Evolutionary conservation across 2,329 filamentous ascomycete genomes (phyloP).

Genomic region (Botryosphaeria agaves): DNA sequence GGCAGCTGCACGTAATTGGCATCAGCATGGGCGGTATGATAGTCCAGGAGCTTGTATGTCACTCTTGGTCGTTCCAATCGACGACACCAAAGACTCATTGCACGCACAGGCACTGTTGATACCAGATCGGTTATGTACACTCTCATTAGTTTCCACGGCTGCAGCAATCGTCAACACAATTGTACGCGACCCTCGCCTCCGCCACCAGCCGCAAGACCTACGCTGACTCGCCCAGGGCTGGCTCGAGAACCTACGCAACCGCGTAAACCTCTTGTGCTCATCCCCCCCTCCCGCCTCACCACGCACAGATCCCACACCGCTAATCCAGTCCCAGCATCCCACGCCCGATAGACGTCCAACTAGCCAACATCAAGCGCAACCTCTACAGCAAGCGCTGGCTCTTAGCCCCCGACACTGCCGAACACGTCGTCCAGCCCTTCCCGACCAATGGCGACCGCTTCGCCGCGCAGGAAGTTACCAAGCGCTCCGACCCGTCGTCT

Average conservation of each 20-base stretch:
- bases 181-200: conserved; percentile 7
- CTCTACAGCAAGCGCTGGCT: conserved; percentile 54
- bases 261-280: conserved; percentile 31
- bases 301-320: background rate
- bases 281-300: background rate
- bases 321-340: conserved; percentile 29
- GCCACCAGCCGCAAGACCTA: background rate
- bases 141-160: conserved; percentile 32
- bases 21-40: conserved; percentile 89
- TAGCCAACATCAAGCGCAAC: conserved; percentile 45
- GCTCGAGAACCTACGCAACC: conserved; percentile 44
- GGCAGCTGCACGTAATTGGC: conserved; percentile 52
- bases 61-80: background rate
- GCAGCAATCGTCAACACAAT: conserved; percentile 28
- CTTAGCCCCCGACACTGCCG: conserved; percentile 35
- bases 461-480: conserved; percentile 60
- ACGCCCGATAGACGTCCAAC: conserved; percentile 48
- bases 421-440: conserved; percentile 34
- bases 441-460: conserved; percentile 67
- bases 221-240: conserved; percentile 17
- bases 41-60: conserved; percentile 54
- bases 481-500: conserved; percentile 40
- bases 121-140: conserved; percentile 28
- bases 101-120: conserved; percentile 21
- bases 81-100: background rate